Conservation (phyloP, 345 rosid genomes). For the Eutrema japonicum region DNA sequence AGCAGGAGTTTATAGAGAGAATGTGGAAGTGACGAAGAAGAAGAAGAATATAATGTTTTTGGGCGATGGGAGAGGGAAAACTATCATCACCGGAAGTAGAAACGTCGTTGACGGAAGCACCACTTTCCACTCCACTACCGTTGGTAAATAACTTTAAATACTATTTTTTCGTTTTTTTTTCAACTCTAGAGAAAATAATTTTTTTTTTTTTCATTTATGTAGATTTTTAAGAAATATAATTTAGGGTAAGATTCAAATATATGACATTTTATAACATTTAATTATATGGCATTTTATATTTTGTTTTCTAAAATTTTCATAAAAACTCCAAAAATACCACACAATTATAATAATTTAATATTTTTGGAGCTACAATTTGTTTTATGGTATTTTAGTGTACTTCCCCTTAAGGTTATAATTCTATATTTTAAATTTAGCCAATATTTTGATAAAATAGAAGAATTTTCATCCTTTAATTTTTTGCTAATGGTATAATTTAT, state of each 20-base stretch:
- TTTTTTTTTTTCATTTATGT: not conserved
- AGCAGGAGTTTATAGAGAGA: slow-evolving; percentile 79
- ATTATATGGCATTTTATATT: not conserved
- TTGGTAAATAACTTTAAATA: slow-evolving; percentile 54
- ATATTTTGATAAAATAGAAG: not conserved
- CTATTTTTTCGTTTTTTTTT: not conserved
- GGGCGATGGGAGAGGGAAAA: slow-evolving; percentile 72
- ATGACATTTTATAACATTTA: not conserved
- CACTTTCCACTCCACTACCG: slow-evolving; percentile 92
- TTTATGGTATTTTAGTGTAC: no score
- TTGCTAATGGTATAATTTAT: not conserved
- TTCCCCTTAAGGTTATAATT: no score
- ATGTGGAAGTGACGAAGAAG: slow-evolving; percentile 71
- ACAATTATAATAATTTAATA: not conserved
- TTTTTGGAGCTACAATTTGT: no score
- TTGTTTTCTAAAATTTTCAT: not conserved
- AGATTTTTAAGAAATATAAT: not conserved
- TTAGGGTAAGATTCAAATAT: not conserved
- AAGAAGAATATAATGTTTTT: slow-evolving; percentile 75
- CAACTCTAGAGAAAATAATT: not conserved
- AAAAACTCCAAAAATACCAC: not conserved
- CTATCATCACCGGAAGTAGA: slow-evolving; percentile 70
- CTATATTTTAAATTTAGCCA: no score
- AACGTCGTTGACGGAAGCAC: slow-evolving; percentile 81
- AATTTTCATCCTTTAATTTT: not conserved